Percentiles rank a stretch among this genome's conserved stretches.
These are phyloP conservation scores for Tylopilus sp. DNA, from an alignment of 1,284 basidiomycete genomes.

Conservation along the genomic window DNA sequence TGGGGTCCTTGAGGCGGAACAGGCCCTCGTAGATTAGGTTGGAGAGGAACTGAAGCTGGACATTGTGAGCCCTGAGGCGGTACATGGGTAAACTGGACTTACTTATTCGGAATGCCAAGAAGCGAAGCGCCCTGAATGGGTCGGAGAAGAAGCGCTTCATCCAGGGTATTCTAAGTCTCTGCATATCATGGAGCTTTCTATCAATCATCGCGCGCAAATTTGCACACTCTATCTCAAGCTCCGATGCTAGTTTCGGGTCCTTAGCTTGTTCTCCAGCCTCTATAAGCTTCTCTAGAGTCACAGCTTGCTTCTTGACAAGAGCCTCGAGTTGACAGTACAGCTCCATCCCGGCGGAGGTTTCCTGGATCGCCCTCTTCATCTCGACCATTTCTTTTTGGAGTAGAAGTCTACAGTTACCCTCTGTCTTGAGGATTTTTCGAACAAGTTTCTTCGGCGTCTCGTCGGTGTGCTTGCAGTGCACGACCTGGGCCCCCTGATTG, in stretches of 20 bases:
- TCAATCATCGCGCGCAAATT: constrained; percentile 13
- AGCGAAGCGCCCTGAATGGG: too few relatives aligned
- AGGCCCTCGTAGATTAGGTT: too few relatives aligned
- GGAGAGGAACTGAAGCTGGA: too few relatives aligned
- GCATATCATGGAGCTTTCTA: constrained; percentile 23
- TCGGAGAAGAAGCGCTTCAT: constrained; percentile 11
- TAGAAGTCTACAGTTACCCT: background rate
- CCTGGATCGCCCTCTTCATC: constrained; percentile 9
- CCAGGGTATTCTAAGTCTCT: constrained; percentile 17
- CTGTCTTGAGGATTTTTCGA: background rate
- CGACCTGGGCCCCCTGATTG: background rate
- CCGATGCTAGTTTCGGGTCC: background rate
- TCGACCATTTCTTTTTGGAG: constrained; percentile 25
- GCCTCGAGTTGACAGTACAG: constrained; percentile 12
- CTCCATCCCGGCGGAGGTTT: constrained; percentile 14
- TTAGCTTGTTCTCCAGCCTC: constrained; percentile 9
- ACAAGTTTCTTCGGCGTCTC: constrained; percentile 6
- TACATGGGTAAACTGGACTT: too few relatives aligned
- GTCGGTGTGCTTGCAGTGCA: background rate
- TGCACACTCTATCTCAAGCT: constrained; percentile 20
- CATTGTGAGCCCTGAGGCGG: too few relatives aligned
- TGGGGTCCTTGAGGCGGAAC: too few relatives aligned
- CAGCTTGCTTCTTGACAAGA: constrained; percentile 8
- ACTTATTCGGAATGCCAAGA: too few relatives aligned
- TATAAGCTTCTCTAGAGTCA: constrained; percentile 14